A percentile compares a stretch with the other conserved stretches of the same genome.
These are phyloP conservation scores for Ganoderma lingzhi DNA, from an alignment of 1,284 basidiomycete genomes.

Conservation along the genomic window DNA sequence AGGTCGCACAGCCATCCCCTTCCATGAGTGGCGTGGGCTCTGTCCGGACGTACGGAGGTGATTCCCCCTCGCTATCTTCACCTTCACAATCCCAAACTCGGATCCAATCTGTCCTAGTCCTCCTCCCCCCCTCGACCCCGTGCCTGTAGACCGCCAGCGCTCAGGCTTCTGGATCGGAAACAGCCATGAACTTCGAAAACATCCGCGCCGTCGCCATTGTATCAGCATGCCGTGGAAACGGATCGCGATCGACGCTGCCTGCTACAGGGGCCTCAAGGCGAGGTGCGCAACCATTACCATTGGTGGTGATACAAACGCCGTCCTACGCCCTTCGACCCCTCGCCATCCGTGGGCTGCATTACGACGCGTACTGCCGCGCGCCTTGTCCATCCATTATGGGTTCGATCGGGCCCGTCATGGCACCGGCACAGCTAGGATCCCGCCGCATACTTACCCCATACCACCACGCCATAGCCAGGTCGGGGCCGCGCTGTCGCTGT, in stretches of 20 bases:
- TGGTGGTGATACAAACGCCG: neutral
- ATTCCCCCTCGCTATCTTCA: neutral
- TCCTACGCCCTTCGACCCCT: neutral
- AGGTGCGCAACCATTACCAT: neutral
- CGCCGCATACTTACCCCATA: neutral
- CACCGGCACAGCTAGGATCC: too few relatives aligned
- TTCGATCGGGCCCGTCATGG: too few relatives aligned
- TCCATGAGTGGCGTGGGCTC: constrained; percentile 1
- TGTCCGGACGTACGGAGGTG: constrained; percentile 1
- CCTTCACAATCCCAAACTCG: neutral
- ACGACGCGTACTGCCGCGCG: neutral
- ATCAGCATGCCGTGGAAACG: neutral
- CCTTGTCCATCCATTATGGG: neutral
- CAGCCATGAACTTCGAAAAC: neutral
- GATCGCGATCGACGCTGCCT: constrained; percentile 5
- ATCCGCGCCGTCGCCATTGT: constrained; percentile 1
- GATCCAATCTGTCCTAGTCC: neutral
- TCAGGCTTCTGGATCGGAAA: constrained; percentile 1
- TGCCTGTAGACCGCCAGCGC: neutral
- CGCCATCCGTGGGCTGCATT: neutral
- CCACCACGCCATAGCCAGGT: neutral
- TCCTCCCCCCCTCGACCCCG: neutral
- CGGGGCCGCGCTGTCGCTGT: too few relatives aligned
- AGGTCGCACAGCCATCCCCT: constrained; percentile 1
- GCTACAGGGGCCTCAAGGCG: neutral